Evolutionary conservation across 139 green algal genomes (phyloP).

Genomic region (Asterochloris sp.): DNA sequence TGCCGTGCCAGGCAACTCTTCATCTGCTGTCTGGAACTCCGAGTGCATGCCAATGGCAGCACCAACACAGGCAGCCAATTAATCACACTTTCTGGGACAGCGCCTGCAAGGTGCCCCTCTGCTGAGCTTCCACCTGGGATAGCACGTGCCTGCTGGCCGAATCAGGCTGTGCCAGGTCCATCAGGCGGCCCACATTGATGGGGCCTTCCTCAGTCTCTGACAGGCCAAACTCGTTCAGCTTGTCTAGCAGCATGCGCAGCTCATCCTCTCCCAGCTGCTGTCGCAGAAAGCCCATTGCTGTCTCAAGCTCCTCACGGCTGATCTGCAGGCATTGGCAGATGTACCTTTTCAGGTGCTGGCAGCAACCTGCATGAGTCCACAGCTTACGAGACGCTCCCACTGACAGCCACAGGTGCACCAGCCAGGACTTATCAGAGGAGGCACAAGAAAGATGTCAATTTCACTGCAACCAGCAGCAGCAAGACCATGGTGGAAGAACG

Average conservation of each 20-base stretch:
- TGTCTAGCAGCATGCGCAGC: conserved; percentile 54
- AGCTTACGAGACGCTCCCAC: neutral
- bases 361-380: neutral
- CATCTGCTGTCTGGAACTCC: no score
- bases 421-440: no score
- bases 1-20: no score
- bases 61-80: neutral
- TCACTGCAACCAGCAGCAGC: no score
- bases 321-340: conserved; percentile 30
- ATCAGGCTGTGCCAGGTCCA: conserved; percentile 28
- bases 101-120: neutral
- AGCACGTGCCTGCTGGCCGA: neutral
- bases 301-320: conserved; percentile 53
- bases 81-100: conserved; percentile 10
- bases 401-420: no score
- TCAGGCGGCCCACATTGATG: conserved; percentile 31
- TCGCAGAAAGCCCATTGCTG: conserved; percentile 61
- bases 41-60: no score
- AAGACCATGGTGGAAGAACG: no score
- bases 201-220: neutral
- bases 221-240: conserved; percentile 27
- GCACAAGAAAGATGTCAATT: neutral
- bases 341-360: neutral
- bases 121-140: neutral
- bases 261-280: conserved; percentile 70